Percentiles rank a stretch among this genome's conserved stretches.
Evolutionary conservation across 2,329 filamentous ascomycete genomes (phyloP).

Genomic region (Aspergillus ochraceus): DNA sequence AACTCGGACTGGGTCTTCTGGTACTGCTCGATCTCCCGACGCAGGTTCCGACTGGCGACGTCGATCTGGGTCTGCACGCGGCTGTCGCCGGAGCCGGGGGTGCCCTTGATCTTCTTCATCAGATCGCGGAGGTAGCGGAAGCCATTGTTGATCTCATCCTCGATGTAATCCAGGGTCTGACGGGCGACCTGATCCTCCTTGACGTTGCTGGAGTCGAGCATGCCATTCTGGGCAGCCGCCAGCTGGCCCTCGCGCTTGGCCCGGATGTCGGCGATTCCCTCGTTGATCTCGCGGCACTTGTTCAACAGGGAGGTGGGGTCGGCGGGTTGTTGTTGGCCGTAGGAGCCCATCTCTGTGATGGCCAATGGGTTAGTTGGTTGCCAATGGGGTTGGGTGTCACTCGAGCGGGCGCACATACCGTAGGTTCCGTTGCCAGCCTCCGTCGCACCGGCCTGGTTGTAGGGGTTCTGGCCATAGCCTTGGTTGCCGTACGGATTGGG

Average conservation of each 20-base stretch:
- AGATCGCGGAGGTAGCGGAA: conserved; percentile 79
- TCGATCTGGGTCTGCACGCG: conserved; percentile 80
- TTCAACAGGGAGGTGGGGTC: conserved; percentile 80
- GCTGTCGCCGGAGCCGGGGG: conserved; percentile 69
- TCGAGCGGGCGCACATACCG: conserved; percentile 23
- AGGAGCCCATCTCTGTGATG: conserved; percentile 45
- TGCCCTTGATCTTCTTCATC: conserved; percentile 79
- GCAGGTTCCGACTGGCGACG: conserved; percentile 75
- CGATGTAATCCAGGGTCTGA: conserved; percentile 70
- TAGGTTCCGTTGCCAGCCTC: conserved; percentile 39
- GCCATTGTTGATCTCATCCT: conserved; percentile 75
- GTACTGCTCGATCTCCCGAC: conserved; percentile 77
- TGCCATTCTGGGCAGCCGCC: conserved; percentile 66
- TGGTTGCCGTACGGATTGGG: conserved; percentile 34
- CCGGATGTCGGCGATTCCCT: conserved; percentile 73
- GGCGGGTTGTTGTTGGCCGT: conserved; percentile 31
- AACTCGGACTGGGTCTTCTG: conserved; percentile 78
- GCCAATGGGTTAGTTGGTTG: conserved; percentile 1
- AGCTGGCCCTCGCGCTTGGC: conserved; percentile 50
- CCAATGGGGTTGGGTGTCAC: not conserved
- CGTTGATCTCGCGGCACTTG: conserved; percentile 78
- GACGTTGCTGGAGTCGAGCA: conserved; percentile 73
- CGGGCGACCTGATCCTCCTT: conserved; percentile 64
- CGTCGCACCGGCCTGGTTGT: conserved; percentile 30
- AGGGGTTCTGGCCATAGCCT: conserved; percentile 25